A percentile compares a stretch with the other conserved stretches of the same genome.
Conservation (phyloP, 768 basidiomycete genomes). For the Austroboletus festivus region DNA sequence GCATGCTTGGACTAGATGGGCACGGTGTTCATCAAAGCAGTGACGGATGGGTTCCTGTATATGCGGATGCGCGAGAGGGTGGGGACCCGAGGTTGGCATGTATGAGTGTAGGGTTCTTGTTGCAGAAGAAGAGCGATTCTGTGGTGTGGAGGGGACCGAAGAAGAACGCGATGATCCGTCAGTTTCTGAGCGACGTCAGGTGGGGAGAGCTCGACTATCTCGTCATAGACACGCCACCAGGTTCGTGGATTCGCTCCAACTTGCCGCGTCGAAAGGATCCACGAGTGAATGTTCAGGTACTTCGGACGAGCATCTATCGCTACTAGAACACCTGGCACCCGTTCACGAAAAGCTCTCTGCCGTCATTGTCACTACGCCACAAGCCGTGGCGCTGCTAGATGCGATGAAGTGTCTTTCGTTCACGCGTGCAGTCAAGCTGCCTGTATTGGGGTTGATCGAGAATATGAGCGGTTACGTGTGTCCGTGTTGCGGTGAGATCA, state of each 20-base stretch:
- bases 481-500: constrained; percentile 94
- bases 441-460: constrained; percentile 89
- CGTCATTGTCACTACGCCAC: constrained; percentile 94
- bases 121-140: constrained; percentile 87
- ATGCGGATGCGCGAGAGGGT: constrained; percentile 64
- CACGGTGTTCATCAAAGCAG: constrained; percentile 89
- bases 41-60: constrained; percentile 97
- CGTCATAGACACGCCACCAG: constrained; percentile 94
- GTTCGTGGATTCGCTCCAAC: constrained; percentile 44
- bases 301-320: constrained; percentile 95
- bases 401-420: constrained; percentile 96
- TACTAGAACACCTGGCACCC: constrained; percentile 90
- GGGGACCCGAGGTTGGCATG: constrained; percentile 71
- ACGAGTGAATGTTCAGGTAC: constrained; percentile 59
- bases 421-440: constrained; percentile 81
- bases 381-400: constrained; percentile 93
- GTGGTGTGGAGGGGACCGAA: constrained; percentile 99
- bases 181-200: constrained; percentile 90
- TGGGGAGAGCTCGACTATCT: constrained; percentile 95
- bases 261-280: constrained; percentile 2
- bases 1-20: constrained; percentile 90
- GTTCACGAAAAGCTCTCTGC: constrained; percentile 75
- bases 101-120: constrained; percentile 95
- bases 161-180: constrained; percentile 97
- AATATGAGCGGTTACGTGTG: constrained; percentile 99